Base-by-base conservation (phyloP, 177 flowering plant species). In the Vitis hybrid region DNA sequence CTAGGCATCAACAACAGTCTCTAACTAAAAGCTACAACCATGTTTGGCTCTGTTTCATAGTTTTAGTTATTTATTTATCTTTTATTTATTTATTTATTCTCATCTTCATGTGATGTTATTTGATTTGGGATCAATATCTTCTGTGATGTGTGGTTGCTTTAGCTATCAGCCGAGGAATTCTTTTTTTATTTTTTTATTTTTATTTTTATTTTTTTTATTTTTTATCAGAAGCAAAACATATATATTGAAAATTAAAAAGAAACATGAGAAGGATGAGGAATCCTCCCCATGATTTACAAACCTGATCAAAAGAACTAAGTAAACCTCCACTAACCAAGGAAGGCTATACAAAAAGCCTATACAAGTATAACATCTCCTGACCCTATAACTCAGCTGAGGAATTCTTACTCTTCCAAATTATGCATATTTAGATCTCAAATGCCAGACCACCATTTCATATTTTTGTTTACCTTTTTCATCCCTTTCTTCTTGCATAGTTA, bases 401-500 rank as follows among this genome's bases (percentile, higher is more conserved):
- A n/a, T 5, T 59, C 13, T 59, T 22, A 26, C 6, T 59, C 64
- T 31, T 60, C 31, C 15, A 61, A 12, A 11, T 61, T 31, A 22
- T 59, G 61, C 13, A 10, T 3, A 26, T 22, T n/a, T 52, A 52
- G 12, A 22, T 31, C 3, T 61, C 26, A 20, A 31, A 34, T 31
- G 14, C 11, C 15, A 20, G 3, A 51, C 45, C 58, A 26, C 53
- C 20, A 12, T 51, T 26, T 62, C 65, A 39, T 16, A 61, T 61
- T 61, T 18, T 29, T 54, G 26, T 67, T 31, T 13, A 12, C 10
- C 1, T 2, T 51, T 74, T 60, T 59, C 49, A 16, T 51, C 53
- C 13, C 31, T 39, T 61, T 70, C 55, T 15, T 56, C 10, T 14
- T 63, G 31, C 55, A 65, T 74, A 86, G 86, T 87, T 56, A 86